These are phyloP conservation scores for Ascochyta fabae DNA, from an alignment of 2,329 filamentous ascomycete species.

Conservation along the genomic window DNA sequence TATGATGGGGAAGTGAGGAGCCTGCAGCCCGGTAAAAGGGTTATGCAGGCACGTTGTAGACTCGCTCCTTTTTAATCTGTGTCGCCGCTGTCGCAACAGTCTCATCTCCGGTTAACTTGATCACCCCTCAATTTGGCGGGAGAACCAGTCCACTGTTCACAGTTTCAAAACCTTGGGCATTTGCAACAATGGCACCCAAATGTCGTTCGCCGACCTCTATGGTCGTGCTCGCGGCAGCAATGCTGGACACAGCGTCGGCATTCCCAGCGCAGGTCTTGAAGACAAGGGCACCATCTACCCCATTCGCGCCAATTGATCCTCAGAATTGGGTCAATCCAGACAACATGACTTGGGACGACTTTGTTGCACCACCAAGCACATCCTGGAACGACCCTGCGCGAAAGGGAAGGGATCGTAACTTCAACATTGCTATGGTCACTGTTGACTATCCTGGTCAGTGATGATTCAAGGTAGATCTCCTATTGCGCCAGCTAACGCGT, in stretches of 20 bases:
- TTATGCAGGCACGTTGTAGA: neutral
- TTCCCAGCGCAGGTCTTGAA: constrained; percentile 26
- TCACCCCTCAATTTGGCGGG: neutral
- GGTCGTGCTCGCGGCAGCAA: constrained; percentile 23
- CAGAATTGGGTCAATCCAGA: constrained; percentile 62
- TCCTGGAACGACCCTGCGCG: constrained; percentile 56
- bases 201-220: constrained; percentile 17
- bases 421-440: constrained; percentile 62
- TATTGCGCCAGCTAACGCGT: neutral
- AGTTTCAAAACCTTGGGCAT: neutral
- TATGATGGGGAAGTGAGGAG: constrained; percentile 20
- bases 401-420: constrained; percentile 58
- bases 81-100: neutral
- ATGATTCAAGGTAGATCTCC: neutral
- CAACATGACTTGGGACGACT: constrained; percentile 59
- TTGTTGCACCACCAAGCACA: constrained; percentile 55
- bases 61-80: neutral
- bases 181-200: constrained; percentile 3
- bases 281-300: constrained; percentile 39
- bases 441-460: constrained; percentile 55
- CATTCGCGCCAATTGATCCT: constrained; percentile 59
- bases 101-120: neutral
- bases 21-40: neutral
- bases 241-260: constrained; percentile 25
- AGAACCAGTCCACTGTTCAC: constrained; percentile 1